Evolutionary conservation across 768 basidiomycete genomes (phyloP).

Genomic region (Leucosporidium scottii): DNA sequence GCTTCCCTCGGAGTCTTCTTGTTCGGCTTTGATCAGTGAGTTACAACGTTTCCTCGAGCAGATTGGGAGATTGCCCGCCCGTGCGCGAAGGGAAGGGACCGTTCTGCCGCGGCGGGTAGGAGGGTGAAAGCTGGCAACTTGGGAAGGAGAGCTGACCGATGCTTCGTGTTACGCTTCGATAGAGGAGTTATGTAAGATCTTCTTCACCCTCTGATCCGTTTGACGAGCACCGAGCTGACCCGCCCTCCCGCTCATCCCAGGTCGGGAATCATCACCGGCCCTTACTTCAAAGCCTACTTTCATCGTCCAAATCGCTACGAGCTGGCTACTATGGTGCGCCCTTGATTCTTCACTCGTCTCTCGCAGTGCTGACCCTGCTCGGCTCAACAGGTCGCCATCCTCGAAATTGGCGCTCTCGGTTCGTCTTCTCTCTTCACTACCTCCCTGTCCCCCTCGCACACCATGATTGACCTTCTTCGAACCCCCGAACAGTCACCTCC

Average conservation of each 20-base stretch:
- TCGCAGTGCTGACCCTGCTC: background rate
- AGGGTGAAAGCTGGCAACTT: too few species aligned
- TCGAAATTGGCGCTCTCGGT: constrained; percentile 79
- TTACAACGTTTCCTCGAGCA: too few species aligned
- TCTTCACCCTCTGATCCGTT: background rate
- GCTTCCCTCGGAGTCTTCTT: constrained; percentile 1
- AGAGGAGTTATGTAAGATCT: background rate
- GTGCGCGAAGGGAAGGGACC: background rate
- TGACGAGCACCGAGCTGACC: background rate
- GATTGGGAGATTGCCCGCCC: too few species aligned
- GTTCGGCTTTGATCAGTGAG: background rate
- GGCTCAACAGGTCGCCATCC: constrained; percentile 38
- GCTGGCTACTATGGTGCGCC: constrained; percentile 89
- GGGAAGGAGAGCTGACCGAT: too few species aligned
- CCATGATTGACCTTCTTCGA: background rate
- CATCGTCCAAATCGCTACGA: constrained; percentile 62
- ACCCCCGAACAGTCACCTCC: constrained; percentile 60
- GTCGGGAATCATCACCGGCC: constrained; percentile 65
- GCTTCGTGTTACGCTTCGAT: too few species aligned
- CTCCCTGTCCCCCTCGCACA: background rate
- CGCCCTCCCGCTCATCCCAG: constrained; percentile 9
- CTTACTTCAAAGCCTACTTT: constrained; percentile 75
- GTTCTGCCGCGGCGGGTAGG: too few species aligned
- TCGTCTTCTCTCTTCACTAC: constrained; percentile 36
- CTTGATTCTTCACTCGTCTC: constrained; percentile 42